Conservation (phyloP, 179 eudicot genomes). For the Spergularia azorica region DNA sequence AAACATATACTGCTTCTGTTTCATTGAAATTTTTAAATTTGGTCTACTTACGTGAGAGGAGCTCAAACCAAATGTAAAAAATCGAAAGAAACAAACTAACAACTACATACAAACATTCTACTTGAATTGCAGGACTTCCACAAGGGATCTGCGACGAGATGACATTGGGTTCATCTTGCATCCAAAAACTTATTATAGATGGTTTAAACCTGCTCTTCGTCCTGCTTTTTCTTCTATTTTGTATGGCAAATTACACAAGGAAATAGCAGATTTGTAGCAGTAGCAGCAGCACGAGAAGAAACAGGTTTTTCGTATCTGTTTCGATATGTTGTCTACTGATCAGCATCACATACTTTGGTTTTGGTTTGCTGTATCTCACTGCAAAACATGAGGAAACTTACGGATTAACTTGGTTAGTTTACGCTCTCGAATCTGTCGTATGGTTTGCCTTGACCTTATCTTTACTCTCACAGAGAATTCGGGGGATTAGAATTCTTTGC, state of each 20-base stretch:
- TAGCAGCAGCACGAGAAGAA: constrained; percentile 19
- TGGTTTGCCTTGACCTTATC: constrained; percentile 25
- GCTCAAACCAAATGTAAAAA: no score
- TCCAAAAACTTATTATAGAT: constrained; percentile 36
- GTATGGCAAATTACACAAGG: constrained; percentile 19
- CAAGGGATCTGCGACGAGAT: no score
- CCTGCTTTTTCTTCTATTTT: constrained; percentile 30
- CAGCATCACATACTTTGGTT: constrained; percentile 39
- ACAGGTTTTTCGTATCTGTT: constrained; percentile 28
- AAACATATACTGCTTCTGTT: no score
- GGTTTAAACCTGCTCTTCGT: constrained; percentile 39
- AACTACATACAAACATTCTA: no score
- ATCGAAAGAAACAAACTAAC: no score
- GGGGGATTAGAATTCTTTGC: constrained; percentile 35
- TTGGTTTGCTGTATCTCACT: constrained; percentile 29
- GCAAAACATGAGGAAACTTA: constrained; percentile 9
- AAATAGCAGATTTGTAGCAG: neutral
- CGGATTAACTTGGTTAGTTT: constrained; percentile 12
- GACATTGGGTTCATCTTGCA: constrained; percentile 28
- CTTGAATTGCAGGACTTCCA: no score
- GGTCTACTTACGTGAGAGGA: no score
- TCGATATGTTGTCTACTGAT: constrained; percentile 42
- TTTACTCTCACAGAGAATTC: constrained; percentile 26
- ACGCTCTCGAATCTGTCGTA: constrained; percentile 19
- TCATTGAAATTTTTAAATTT: no score